Conservation (phyloP, 2,329 filamentous ascomycete genomes). For the Knufia petricola region DNA sequence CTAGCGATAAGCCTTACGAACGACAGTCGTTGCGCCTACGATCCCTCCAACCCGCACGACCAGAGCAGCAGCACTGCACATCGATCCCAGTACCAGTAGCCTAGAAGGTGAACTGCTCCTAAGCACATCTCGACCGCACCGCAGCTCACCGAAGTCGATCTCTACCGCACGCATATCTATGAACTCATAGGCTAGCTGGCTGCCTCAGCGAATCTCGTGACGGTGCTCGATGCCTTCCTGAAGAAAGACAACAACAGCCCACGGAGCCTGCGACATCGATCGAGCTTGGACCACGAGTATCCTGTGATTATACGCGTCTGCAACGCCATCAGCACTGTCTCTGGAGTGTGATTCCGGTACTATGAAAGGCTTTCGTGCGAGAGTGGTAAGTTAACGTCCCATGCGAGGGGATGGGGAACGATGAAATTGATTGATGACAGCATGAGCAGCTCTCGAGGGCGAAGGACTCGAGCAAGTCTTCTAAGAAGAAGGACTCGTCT, state of each 20-base stretch:
- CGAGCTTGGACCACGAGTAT: background rate
- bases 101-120: background rate
- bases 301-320: background rate
- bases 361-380: constrained; percentile 97
- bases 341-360: constrained; percentile 34
- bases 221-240: constrained; percentile 6
- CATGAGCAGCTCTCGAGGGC: constrained; percentile 81
- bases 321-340: background rate
- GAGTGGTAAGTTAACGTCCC: constrained; percentile 64
- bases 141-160: background rate
- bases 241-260: background rate
- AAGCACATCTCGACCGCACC: background rate
- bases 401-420: constrained; percentile 8
- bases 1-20: background rate
- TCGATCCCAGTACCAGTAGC: background rate
- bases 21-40: background rate
- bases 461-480: constrained; percentile 77
- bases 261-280: constrained; percentile 26
- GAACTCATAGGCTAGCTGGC: constrained; percentile 1
- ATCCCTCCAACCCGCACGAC: background rate
- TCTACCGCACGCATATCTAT: background rate
- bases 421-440: constrained; percentile 30
- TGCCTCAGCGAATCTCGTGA: background rate
- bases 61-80: background rate
- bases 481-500: constrained; percentile 50